Conservation (phyloP, 2,329 filamentous ascomycete species). For the Emericellopsis cladophorae region DNA sequence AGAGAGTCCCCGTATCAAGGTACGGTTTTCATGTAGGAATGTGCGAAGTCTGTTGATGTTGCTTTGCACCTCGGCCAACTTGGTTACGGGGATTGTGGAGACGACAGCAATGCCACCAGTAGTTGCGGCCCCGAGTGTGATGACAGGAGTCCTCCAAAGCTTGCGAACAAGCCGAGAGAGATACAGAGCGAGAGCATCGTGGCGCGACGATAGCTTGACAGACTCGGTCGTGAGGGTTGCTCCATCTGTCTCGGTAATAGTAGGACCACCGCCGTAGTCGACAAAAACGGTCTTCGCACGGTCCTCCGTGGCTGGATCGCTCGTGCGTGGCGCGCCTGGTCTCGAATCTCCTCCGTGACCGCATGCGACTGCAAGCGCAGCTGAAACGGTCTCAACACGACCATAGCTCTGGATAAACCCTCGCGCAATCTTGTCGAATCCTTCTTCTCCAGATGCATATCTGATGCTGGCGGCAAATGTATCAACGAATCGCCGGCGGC, state of each 20-base stretch:
- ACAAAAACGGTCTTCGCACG: slow-evolving; percentile 80
- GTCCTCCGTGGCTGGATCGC: slow-evolving; percentile 77
- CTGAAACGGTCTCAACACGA: slow-evolving; percentile 76
- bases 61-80: slow-evolving; percentile 66
- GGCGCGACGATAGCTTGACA: slow-evolving; percentile 76
- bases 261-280: slow-evolving; percentile 80
- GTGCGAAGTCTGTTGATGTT: slow-evolving; percentile 66
- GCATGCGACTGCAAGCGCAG: slow-evolving; percentile 87
- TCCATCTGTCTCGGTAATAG: slow-evolving; percentile 65
- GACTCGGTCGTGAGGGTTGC: slow-evolving; percentile 63
- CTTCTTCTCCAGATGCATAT: slow-evolving; percentile 2
- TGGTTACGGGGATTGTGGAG: slow-evolving; percentile 53
- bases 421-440: slow-evolving; percentile 58
- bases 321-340: slow-evolving; percentile 62
- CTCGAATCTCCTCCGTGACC: slow-evolving; percentile 71
- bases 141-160: slow-evolving; percentile 73
- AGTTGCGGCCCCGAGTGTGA: slow-evolving; percentile 36
- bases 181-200: slow-evolving; percentile 80
- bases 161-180: slow-evolving; percentile 77
- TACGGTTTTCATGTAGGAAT: slow-evolving; percentile 79
- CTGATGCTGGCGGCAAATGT: slow-evolving; percentile 3
- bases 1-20: slow-evolving; percentile 86
- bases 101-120: slow-evolving; percentile 47
- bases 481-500: slow-evolving; percentile 46
- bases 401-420: slow-evolving; percentile 81